Evolutionary conservation across 2,329 filamentous ascomycete species (phyloP), one percentile per base, ranked within the genome.

Genomic region (Phialemoniopsis sp.): DNA sequence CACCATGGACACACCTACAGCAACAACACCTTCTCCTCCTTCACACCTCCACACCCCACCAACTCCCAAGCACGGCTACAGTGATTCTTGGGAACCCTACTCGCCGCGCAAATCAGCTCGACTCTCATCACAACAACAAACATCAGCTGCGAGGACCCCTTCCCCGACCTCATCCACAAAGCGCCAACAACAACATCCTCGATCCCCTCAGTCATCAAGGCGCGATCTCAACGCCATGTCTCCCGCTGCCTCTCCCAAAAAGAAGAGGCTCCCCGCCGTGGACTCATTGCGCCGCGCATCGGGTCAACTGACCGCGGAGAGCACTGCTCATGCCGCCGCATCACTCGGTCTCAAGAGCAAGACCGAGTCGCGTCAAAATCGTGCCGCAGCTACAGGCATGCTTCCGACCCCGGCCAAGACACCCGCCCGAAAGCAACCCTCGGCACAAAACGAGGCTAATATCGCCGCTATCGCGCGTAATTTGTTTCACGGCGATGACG

Each of bases 391-490:
- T 39, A 52, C 60, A 39, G 72, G 68, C 46, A 85, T 87, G 74
- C 76, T 90, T 34, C 85, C 84, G 13, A 91, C 87, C 4, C 87
- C 87, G 3, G 76, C 80, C 47, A 90, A 90, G 67, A 91, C 87
- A 4, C 87, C 81, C 2, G 57, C 72, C 4, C 74, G 75, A 59
- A 87, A 85, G 67, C 69, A 74, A 34, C 69, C 71, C 2, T 68
- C 67, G 14, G 65, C 67, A 51, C 68, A 75, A 54, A 67, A 67
- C 18, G 62, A 68, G 37, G 66, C 71, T 45, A 68, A 70, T 36
- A 70, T 82, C 41, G 66, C 68, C 36, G 62, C 68, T 3, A 66
- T 84, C 46, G 74, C 79, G 19, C 74, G 78, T 56, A 81, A 73
- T 53, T 67, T 86, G 13, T 85, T 87, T 45, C 64, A 73, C n/a